Evolutionary conservation across 164 flowering plant species (phyloP).

Genomic region (Nelumbo lutea): DNA sequence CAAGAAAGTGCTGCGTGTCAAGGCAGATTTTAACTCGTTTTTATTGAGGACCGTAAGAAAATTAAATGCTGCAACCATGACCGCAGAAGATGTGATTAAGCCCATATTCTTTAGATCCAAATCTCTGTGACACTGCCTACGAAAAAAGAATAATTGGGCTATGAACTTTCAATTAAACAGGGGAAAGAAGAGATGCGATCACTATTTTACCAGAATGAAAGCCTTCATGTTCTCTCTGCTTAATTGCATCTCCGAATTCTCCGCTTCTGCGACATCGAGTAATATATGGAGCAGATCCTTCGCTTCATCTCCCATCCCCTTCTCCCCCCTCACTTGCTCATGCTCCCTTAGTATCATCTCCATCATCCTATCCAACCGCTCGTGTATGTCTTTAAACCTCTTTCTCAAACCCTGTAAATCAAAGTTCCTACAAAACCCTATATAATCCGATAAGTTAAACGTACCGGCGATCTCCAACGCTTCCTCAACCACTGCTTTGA

Average conservation of each 20-base stretch:
- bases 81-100: too few species aligned
- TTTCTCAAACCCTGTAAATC: slow-evolving; percentile 45
- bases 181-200: too few species aligned
- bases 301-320: slow-evolving; percentile 2
- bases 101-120: too few species aligned
- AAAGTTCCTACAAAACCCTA: slow-evolving; percentile 35
- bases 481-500: slow-evolving; percentile 29
- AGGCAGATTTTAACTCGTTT: too few species aligned
- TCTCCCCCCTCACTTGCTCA: slow-evolving; percentile 19
- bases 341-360: slow-evolving; percentile 40
- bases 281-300: slow-evolving; percentile 52
- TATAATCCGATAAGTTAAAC: slow-evolving; percentile 47
- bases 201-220: slow-evolving; percentile 40
- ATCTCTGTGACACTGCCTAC: too few species aligned
- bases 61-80: too few species aligned
- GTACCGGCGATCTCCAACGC: slow-evolving; percentile 35
- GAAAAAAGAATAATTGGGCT: too few species aligned
- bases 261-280: slow-evolving; percentile 38
- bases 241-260: slow-evolving; percentile 34
- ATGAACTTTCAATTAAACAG: too few species aligned
- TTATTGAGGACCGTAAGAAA: too few species aligned
- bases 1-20: too few species aligned
- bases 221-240: slow-evolving; percentile 54
- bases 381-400: slow-evolving; percentile 24
- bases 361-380: slow-evolving; percentile 38